A percentile compares a stretch with the other conserved stretches of the same genome.
These are phyloP conservation scores for Phytophthora sansomeana DNA, from an alignment of 352 stramenopile genomes.

Conservation along the genomic window DNA sequence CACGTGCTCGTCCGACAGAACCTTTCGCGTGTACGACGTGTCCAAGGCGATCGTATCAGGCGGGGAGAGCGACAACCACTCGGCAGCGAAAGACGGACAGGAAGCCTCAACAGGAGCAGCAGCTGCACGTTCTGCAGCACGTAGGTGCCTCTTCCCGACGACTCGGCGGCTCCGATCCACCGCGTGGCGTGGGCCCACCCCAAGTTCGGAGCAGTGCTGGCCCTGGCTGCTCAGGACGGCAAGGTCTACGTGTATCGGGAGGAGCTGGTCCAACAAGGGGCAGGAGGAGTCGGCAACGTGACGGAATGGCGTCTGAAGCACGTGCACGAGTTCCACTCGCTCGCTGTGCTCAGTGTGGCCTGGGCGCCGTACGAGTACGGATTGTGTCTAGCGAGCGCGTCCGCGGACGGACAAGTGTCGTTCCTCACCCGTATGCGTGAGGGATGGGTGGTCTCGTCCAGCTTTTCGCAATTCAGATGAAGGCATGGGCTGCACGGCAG, in stretches of 20 bases:
- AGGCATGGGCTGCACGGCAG: conserved; percentile 72
- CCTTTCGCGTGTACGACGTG: conserved; percentile 87
- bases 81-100: conserved; percentile 12
- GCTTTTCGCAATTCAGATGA: conserved; percentile 80
- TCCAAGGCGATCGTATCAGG: conserved; percentile 50
- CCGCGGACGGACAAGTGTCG: conserved; percentile 84
- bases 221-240: conserved; percentile 80
- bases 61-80: conserved; percentile 10
- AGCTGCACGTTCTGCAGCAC: conserved; percentile 63
- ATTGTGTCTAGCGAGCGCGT: conserved; percentile 79
- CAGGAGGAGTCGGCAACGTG: conserved; percentile 34
- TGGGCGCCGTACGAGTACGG: conserved; percentile 91
- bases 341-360: conserved; percentile 82
- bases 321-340: conserved; percentile 73
- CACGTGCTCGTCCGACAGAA: conserved; percentile 85
- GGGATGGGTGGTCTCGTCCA: conserved; percentile 84
- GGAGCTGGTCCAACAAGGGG: conserved; percentile 64
- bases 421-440: conserved; percentile 85
- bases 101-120: conserved; percentile 18
- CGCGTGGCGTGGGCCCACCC: conserved; percentile 88
- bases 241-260: conserved; percentile 90
- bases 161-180: conserved; percentile 76
- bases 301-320: conserved; percentile 85
- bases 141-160: conserved; percentile 66
- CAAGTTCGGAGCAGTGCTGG: conserved; percentile 85